Conservation (phyloP, 345 rosid genomes). For the Eucalyptus marginata region DNA sequence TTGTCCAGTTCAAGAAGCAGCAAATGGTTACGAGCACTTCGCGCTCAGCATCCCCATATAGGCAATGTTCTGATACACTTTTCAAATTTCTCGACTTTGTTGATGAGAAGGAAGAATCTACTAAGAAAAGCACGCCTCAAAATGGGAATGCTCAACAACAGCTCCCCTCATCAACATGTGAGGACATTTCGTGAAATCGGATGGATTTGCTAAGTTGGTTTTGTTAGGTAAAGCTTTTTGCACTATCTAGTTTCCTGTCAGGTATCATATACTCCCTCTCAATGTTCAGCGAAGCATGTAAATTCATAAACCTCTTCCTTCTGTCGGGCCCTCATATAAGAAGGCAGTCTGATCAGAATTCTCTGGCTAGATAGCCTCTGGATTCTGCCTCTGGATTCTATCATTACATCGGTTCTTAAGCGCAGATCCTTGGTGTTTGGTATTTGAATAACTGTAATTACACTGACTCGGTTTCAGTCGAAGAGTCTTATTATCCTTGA, state of each 20-base stretch:
- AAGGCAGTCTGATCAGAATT: not conserved
- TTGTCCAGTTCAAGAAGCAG: conserved; percentile 31
- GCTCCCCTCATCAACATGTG: not conserved
- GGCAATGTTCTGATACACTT: conserved; percentile 19
- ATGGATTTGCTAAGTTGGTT: not conserved
- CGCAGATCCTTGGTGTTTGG: not conserved
- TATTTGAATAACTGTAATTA: not conserved
- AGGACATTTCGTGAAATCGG: not conserved
- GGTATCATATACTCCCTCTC: not conserved
- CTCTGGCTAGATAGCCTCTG: not conserved
- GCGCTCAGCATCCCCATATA: not conserved
- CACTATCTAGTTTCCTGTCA: not conserved
- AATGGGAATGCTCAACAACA: not conserved
- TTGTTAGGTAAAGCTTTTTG: not conserved
- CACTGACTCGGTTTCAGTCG: not conserved
- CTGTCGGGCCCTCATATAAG: not conserved
- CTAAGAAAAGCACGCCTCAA: conserved; percentile 21
- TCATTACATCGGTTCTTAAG: not conserved
- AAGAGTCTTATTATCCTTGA: not conserved
- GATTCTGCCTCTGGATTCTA: not conserved
- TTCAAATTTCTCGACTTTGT: conserved; percentile 52
- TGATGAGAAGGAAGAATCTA: conserved; percentile 80
- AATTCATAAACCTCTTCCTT: not conserved
- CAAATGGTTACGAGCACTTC: conserved; percentile 9
- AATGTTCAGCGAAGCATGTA: not conserved